Base-by-base conservation (phyloP, 139 green algal genomes). In the Micractinium sp. region DNA sequence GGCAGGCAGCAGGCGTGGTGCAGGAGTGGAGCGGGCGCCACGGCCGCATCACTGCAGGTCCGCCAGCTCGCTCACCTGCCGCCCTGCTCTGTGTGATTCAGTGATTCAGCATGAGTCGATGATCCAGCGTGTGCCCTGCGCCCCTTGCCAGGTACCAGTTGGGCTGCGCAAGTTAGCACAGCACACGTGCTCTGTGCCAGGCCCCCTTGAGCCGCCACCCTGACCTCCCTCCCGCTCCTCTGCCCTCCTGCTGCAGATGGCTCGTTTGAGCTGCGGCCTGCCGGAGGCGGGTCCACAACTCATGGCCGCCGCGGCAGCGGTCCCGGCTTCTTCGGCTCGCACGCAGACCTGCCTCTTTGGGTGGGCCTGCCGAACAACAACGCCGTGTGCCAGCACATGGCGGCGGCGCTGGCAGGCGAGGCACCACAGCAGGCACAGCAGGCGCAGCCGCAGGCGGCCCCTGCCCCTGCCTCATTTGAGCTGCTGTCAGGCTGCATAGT, bases 281-380 rank as follows among this genome's bases (percentile, higher is more conserved):
- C 9, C 47, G 47, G 47, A 16, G 47, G 9, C 7, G 47, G 7
- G 7, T 5, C 74, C 33, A 53, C n/a, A 39, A 78, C 23, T 25
- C 35, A 33, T 27, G 56, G 33, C 60, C 41, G 81, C 81, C 31
- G 60, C 81, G 36, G 33, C 60, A 27, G 60, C 60, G 35, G 61
- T 23, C 29, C 31, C 82, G 67, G 83, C 18, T 87, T 87, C 27
- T 87, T n/a, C 25, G 83, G 67, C 67, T 79, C 83, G 0, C 38
- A 66, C 3, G 27, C 27, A 5, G 67, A 67, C 13, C 83, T 47
- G 67, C 67, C 83, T 15, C 29, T 87, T 29, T 87, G 63, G 29
- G 83, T 87, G 27, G 83, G 66, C 29, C 38, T 47, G 16, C 83
- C 83, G 38, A 87, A 22, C 83, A 87, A 87, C 67, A 39, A 36